Evolutionary conservation across 805 yeast genomes (phyloP).

Genomic region (Saccharomycopsis malanga): DNA sequence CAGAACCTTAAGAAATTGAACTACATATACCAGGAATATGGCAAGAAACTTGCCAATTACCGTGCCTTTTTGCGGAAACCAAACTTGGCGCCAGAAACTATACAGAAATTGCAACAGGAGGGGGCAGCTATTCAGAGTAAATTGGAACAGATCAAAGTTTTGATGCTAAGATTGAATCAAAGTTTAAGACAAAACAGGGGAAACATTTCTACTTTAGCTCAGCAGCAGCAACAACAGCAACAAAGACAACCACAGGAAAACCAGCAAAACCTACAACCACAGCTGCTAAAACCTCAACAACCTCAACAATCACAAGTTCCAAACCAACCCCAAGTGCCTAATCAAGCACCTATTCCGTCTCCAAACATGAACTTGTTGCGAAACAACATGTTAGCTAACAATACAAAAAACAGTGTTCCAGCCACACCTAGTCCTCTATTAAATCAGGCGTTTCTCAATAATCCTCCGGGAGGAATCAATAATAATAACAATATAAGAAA

Average conservation of each 20-base stretch:
- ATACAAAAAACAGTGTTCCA: not conserved
- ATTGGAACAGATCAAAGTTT: conserved; percentile 24
- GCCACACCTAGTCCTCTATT: not conserved
- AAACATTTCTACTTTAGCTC: conserved; percentile 20
- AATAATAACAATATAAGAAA: conserved; percentile 12
- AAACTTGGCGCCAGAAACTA: conserved; percentile 28
- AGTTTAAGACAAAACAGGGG: conserved; percentile 16
- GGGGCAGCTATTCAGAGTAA: conserved; percentile 28
- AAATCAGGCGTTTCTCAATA: conserved; percentile 10
- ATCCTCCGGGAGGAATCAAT: conserved; percentile 18
- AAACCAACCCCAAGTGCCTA: not conserved
- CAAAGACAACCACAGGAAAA: conserved; percentile 11
- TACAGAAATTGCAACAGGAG: conserved; percentile 27
- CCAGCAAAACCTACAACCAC: conserved; percentile 13
- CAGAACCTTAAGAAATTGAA: conserved; percentile 13
- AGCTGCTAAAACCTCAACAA: not conserved
- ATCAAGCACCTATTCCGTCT: too few relatives aligned
- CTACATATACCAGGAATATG: conserved; percentile 10
- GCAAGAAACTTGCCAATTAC: conserved; percentile 23
- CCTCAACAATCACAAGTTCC: not conserved
- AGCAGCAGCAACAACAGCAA: conserved; percentile 14
- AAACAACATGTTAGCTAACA: not conserved
- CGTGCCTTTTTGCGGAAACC: conserved; percentile 28
- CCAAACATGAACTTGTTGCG: not conserved
- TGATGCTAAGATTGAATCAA: conserved; percentile 16